phyloP scores from a whole-genome alignment of 768 basidiomycete species.

The Russula olivacea region DNA sequence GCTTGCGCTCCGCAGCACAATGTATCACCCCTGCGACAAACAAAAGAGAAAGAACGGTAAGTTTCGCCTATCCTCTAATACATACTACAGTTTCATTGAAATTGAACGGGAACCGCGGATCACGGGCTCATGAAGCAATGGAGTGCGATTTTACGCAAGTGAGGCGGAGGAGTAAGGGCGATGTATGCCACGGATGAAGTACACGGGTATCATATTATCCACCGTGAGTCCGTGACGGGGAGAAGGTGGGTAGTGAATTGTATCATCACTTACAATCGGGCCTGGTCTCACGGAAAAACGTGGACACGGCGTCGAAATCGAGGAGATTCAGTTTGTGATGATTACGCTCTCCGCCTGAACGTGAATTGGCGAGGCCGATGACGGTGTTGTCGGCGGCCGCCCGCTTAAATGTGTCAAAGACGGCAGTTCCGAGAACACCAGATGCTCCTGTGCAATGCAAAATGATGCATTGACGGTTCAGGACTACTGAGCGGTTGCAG shows the following conservation, averaged over 20 bases:
- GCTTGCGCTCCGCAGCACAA: constrained; percentile 90
- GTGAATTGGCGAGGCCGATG: constrained; percentile 68
- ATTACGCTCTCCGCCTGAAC: constrained; percentile 42
- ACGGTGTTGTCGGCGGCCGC: constrained; percentile 38
- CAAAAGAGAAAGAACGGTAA: neutral
- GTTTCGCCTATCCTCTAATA: neutral
- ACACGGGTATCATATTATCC: too few relatives aligned
- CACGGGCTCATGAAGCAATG: neutral
- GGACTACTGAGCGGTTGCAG: neutral
- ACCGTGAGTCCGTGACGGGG: neutral
- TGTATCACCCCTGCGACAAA: constrained; percentile 72
- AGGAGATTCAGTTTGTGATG: constrained; percentile 63
- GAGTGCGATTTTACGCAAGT: neutral
- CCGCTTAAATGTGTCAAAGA: constrained; percentile 57
- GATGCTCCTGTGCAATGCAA: constrained; percentile 62
- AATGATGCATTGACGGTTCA: neutral
- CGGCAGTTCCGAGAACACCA: constrained; percentile 81
- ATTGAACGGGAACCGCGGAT: neutral
- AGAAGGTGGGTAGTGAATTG: neutral
- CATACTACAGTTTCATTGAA: neutral
- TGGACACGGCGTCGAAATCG: constrained; percentile 47
- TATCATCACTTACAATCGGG: constrained; percentile 57
- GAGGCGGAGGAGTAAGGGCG: too few relatives aligned
- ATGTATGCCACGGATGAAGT: neutral
- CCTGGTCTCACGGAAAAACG: constrained; percentile 48